These are phyloP conservation scores for Athelia psychrophila DNA, from an alignment of 1,284 basidiomycete species.

Conservation along the genomic window DNA sequence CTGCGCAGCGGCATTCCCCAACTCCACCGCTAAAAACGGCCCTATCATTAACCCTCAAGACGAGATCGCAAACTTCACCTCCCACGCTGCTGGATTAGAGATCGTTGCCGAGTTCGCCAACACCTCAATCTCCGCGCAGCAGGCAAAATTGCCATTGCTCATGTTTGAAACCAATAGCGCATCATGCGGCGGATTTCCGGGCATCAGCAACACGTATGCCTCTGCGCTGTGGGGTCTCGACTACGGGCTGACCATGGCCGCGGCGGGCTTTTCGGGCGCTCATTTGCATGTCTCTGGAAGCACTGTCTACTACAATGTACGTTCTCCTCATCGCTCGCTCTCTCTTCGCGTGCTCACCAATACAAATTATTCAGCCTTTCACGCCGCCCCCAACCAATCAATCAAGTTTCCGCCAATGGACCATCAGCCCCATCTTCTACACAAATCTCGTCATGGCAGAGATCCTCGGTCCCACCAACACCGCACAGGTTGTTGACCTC, in stretches of 20 bases:
- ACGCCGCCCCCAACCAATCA: slow-evolving; percentile 37
- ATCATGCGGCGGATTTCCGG: slow-evolving; percentile 62
- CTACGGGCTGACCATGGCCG: slow-evolving; percentile 35
- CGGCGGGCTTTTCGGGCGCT: slow-evolving; percentile 32
- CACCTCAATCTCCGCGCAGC: slow-evolving; percentile 42
- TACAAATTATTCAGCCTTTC: slow-evolving; percentile 8
- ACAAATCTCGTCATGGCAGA: slow-evolving; percentile 46
- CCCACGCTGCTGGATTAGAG: slow-evolving; percentile 45
- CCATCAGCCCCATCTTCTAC: slow-evolving; percentile 41
- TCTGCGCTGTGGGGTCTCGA: slow-evolving; percentile 46
- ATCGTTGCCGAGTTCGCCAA: slow-evolving; percentile 52
- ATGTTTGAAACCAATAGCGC: slow-evolving; percentile 77
- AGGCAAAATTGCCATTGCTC: slow-evolving; percentile 48
- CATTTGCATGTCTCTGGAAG: slow-evolving; percentile 38
- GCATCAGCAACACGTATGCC: slow-evolving; percentile 32
- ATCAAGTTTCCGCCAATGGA: slow-evolving; percentile 35
- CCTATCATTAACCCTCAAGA: slow-evolving; percentile 43
- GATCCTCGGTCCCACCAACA: slow-evolving; percentile 40
- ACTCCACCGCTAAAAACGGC: slow-evolving; percentile 30
- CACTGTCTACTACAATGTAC: slow-evolving; percentile 38
- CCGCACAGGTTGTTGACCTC: slow-evolving; percentile 41
- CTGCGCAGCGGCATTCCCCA: slow-evolving; percentile 51
- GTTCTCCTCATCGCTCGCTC: slow-evolving; percentile 7
- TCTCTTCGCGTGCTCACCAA: slow-evolving; percentile 9
- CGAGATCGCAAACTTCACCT: slow-evolving; percentile 55